phyloP scores from a whole-genome alignment of 1,284 basidiomycete species.

The Thelephora terrestris region DNA sequence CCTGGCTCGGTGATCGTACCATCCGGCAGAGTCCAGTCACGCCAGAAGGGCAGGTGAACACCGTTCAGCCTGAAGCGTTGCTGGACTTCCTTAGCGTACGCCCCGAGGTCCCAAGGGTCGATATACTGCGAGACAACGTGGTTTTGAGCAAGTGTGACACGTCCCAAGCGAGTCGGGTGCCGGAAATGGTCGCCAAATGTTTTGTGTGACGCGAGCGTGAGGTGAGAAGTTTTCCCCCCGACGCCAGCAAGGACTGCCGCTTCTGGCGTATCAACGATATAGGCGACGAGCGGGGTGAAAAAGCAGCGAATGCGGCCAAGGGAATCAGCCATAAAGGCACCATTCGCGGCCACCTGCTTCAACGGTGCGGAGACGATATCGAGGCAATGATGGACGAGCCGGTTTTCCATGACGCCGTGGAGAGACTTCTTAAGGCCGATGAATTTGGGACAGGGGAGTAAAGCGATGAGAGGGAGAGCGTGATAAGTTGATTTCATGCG shows the following conservation, averaged over 20 bases:
- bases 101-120: background rate
- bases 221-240: no score
- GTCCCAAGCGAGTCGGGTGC: background rate
- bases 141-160: slow-evolving; percentile 14
- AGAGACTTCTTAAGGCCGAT: no score
- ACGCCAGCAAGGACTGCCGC: no score
- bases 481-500: background rate
- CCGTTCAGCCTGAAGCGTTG: slow-evolving; percentile 5
- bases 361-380: slow-evolving; percentile 21
- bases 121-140: background rate
- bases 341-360: no score
- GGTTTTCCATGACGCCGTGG: background rate
- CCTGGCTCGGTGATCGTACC: background rate
- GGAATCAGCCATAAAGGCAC: slow-evolving; percentile 15
- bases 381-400: slow-evolving; percentile 22
- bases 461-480: background rate
- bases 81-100: slow-evolving; percentile 4
- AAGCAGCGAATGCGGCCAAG: slow-evolving; percentile 10
- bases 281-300: slow-evolving; percentile 12
- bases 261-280: no score
- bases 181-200: background rate
- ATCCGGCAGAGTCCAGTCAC: slow-evolving; percentile 7
- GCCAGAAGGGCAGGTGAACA: no score
- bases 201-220: slow-evolving; percentile 9
- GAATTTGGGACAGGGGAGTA: slow-evolving; percentile 2